These are phyloP conservation scores for Asterophora parasitica DNA, from an alignment of 768 basidiomycete species.

Conservation along the genomic window DNA sequence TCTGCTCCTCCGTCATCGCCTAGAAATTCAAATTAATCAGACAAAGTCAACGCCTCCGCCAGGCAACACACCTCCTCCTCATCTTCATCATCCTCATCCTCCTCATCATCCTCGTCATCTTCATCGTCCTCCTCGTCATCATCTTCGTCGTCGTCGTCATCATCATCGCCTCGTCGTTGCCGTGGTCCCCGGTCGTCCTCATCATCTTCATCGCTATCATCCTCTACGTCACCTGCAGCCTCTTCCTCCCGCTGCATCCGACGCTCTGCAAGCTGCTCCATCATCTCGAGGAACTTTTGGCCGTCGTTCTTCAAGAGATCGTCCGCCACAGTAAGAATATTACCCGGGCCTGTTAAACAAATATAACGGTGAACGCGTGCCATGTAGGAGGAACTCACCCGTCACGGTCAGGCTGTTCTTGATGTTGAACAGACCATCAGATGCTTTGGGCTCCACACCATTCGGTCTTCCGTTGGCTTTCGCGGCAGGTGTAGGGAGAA, in stretches of 20 bases:
- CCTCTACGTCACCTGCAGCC: slow-evolving; percentile 40
- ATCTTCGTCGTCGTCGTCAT: slow-evolving; percentile 58
- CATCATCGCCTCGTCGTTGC: slow-evolving; percentile 42
- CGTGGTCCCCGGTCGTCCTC: slow-evolving; percentile 27
- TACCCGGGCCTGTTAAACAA: slow-evolving; percentile 63
- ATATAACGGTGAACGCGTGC: slow-evolving; percentile 7
- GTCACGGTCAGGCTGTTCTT: slow-evolving; percentile 81
- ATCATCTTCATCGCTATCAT: slow-evolving; percentile 43
- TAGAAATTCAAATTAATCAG: slow-evolving; percentile 23
- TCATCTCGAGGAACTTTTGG: slow-evolving; percentile 99
- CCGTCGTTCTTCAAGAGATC: slow-evolving; percentile 98
- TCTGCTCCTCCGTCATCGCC: slow-evolving; percentile 92
- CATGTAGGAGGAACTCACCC: slow-evolving; percentile 40
- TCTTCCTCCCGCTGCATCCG: slow-evolving; percentile 88
- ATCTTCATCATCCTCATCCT: slow-evolving; percentile 62
- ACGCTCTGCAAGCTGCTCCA: slow-evolving; percentile 96
- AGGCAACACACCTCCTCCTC: slow-evolving; percentile 31
- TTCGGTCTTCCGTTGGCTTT: slow-evolving; percentile 14
- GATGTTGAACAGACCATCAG: slow-evolving; percentile 63
- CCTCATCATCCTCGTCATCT: slow-evolving; percentile 60
- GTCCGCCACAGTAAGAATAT: slow-evolving; percentile 97
- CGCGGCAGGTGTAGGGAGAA: slow-evolving; percentile 21
- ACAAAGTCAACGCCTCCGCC: slow-evolving; percentile 11
- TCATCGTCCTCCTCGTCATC: slow-evolving; percentile 57
- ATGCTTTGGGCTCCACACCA: slow-evolving; percentile 28